Conservation (phyloP, 179 eudicot species). For the Silene noctiflora region DNA sequence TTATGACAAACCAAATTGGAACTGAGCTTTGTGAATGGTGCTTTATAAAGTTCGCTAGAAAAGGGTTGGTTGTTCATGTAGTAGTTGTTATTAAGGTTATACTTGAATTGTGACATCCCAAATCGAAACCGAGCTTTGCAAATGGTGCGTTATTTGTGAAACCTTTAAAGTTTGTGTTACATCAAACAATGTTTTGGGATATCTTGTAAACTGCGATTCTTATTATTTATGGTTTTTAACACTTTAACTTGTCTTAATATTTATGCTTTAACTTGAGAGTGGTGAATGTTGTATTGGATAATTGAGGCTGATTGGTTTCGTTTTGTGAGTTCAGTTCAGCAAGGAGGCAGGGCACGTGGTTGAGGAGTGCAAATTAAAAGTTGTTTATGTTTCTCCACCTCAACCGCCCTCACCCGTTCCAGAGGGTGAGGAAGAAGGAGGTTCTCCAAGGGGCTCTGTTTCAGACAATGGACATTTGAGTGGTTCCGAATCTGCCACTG, state of each 20-base stretch:
- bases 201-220: neutral
- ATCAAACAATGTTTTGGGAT: neutral
- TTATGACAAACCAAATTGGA: neutral
- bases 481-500: conserved; percentile 37
- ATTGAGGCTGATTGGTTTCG: neutral
- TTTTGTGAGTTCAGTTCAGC: conserved; percentile 36
- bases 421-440: conserved; percentile 67
- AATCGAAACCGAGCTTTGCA: neutral
- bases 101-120: neutral
- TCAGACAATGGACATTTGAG: conserved; percentile 48
- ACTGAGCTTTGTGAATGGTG: neutral
- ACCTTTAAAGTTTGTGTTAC: too few relatives aligned
- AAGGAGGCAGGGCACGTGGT: conserved; percentile 63
- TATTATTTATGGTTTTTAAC: too few relatives aligned
- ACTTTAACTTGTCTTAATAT: neutral
- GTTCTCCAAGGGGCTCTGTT: conserved; percentile 45
- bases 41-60: neutral
- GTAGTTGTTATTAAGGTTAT: neutral
- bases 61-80: neutral
- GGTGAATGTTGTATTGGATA: neutral
- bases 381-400: conserved; percentile 56
- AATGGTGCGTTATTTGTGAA: neutral
- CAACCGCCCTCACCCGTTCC: conserved; percentile 71
- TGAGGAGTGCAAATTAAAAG: conserved; percentile 68
- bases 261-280: neutral